These are phyloP conservation scores for Eutrema japonicum DNA, from an alignment of 345 rosid species.

Conservation along the genomic window DNA sequence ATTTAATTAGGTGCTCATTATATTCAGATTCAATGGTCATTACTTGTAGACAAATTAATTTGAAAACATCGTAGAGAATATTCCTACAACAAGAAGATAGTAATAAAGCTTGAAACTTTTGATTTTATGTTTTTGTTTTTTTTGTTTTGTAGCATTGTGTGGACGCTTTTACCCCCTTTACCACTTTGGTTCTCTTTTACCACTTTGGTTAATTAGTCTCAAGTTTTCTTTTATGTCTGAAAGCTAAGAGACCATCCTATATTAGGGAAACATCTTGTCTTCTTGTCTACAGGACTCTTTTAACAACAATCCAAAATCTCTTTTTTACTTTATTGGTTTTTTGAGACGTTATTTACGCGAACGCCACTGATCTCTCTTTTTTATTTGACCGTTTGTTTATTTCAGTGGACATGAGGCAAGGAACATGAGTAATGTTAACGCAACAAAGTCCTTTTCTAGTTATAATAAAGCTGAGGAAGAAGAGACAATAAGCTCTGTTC, in stretches of 20 bases:
- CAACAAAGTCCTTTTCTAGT: conserved; percentile 52
- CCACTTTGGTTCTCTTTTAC: not conserved
- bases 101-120: conserved; percentile 39
- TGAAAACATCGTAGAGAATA: conserved; percentile 43
- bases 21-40: conserved; percentile 22
- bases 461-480: conserved; percentile 55
- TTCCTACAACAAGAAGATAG: conserved; percentile 33
- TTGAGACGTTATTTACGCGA: conserved; percentile 26
- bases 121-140: not conserved
- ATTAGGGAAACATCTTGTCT: conserved; percentile 45
- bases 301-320: conserved; percentile 37
- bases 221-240: conserved; percentile 40
- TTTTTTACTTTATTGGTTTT: conserved; percentile 32
- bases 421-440: conserved; percentile 42
- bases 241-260: conserved; percentile 41
- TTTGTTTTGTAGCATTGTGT: conserved; percentile 30
- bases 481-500: conserved; percentile 45
- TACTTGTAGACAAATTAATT: conserved; percentile 24
- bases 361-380: conserved; percentile 18
- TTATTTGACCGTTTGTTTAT: conserved; percentile 31
- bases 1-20: not conserved
- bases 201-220: conserved; percentile 38
- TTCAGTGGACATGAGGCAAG: conserved; percentile 65
- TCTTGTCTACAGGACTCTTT: conserved; percentile 39
- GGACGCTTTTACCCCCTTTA: conserved; percentile 34